Evolutionary conservation across 1,284 basidiomycete genomes (phyloP).

Genomic region (Sparassis latifolia): DNA sequence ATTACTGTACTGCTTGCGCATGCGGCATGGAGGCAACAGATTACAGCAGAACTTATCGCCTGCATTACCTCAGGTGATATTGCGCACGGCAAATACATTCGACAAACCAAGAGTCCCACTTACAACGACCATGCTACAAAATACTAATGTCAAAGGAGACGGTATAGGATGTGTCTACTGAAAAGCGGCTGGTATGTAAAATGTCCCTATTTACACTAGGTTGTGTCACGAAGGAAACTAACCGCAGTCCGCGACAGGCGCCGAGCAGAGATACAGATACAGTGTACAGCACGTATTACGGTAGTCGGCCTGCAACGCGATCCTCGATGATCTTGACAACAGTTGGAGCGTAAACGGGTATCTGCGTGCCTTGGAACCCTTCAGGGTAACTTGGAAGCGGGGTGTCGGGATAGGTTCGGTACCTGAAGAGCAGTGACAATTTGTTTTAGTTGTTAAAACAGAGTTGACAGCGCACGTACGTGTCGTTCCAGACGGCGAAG

Average conservation of each 20-base stretch:
- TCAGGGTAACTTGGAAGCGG: constrained; percentile 62
- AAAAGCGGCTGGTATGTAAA: neutral
- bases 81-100: too few species aligned
- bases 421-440: constrained; percentile 15
- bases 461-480: constrained; percentile 33
- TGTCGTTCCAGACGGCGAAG: constrained; percentile 74
- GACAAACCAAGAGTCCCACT: neutral
- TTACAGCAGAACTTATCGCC: too few species aligned
- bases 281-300: neutral
- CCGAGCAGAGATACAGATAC: neutral
- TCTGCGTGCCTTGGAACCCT: constrained; percentile 67
- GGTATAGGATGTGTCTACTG: neutral
- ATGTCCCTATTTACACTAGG: neutral
- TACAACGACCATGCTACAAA: neutral
- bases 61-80: too few species aligned
- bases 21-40: too few species aligned
- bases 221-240: neutral
- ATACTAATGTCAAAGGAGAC: neutral
- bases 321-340: constrained; percentile 55
- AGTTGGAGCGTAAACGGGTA: constrained; percentile 56
- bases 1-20: too few species aligned
- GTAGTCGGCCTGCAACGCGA: constrained; percentile 34
- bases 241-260: neutral
- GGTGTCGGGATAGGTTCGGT: constrained; percentile 45
- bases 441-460: neutral